Evolutionary conservation across 2,329 filamentous ascomycete species (phyloP).

Genomic region (Monosporascus sp.): DNA sequence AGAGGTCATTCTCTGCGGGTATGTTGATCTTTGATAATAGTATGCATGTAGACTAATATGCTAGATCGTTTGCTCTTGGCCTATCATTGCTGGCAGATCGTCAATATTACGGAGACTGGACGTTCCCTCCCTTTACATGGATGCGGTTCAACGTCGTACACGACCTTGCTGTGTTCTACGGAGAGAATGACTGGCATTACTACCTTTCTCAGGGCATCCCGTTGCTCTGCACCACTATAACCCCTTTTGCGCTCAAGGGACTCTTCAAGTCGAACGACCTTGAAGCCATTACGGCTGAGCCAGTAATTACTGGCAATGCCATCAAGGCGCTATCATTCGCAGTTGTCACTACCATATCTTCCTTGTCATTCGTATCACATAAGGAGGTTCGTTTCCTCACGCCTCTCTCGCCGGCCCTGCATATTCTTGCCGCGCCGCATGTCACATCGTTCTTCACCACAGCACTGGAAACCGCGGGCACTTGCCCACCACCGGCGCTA

Average conservation of each 20-base stretch:
- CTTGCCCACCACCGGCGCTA: constrained; percentile 22
- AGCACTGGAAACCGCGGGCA: constrained; percentile 20
- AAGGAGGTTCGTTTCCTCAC: constrained; percentile 98
- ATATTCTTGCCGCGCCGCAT: constrained; percentile 68
- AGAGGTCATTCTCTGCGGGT: constrained; percentile 60
- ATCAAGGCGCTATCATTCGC: constrained; percentile 52
- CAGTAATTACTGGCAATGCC: constrained; percentile 33
- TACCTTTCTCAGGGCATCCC: constrained; percentile 88
- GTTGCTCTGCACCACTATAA: constrained; percentile 73
- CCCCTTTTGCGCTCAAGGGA: constrained; percentile 69
- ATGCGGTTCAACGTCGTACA: constrained; percentile 87
- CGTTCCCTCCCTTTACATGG: constrained; percentile 81
- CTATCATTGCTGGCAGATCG: constrained; percentile 65
- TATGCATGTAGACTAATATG: constrained; percentile 4
- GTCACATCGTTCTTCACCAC: constrained; percentile 60
- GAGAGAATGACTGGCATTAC: constrained; percentile 85
- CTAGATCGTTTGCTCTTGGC: constrained; percentile 48
- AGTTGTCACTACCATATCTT: constrained; percentile 52
- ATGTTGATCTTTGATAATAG: constrained; percentile 13
- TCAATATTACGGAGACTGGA: constrained; percentile 78
- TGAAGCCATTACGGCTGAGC: constrained; percentile 26
- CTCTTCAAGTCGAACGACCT: constrained; percentile 47
- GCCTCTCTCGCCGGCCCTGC: constrained; percentile 80
- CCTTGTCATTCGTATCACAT: constrained; percentile 77
- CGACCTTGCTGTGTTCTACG: constrained; percentile 88